Base-by-base conservation (phyloP, 2,329 filamentous ascomycete genomes). In the Sporothrix globosa region DNA sequence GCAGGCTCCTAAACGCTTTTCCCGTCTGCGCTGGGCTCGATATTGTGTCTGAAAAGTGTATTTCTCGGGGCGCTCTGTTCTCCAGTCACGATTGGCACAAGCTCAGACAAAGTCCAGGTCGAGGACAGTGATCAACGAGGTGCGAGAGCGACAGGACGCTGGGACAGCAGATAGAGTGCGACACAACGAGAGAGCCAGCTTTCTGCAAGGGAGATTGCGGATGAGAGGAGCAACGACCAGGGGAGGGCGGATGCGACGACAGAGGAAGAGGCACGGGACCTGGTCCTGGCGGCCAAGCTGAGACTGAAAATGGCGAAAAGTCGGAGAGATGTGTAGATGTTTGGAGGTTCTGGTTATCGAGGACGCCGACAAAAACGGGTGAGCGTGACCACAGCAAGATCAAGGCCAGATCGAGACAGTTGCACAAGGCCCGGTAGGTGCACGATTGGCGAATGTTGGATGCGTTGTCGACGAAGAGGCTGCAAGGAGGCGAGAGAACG, bases 231-330 rank as follows among this genome's bases (percentile, higher is more conserved):
- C 34, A 61, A 21, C 39, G n/a, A 27, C 2, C 34, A 63, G 21
- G 41, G 27, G 50, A 48, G 60, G 21, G 34, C 63, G 30, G 27
- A 14, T 30, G 27, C n/a, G 61, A 52, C 19, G 3, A 34, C 34
- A 52, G 61, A 67, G 30, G 58, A 70, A 24, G 58, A 69, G 39
- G 60, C 30, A 71, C 39, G 46, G 44, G 48, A 50, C 53, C 67
- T 58, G 30, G 50, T 9, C 27, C 56, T 44, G 46, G 44, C 41
- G 44, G 61, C 21, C 50, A 65, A n/a, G n/a, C 21, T 17, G 58
- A 61, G 41, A 61, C 34, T 1, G 30, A 41, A 60, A 34, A 60
- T 13, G 21, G 10, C 52, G 9, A 54, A 54, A 54, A 24, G 52
- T 58, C 30, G 54, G 54, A 21, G 54, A 58, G 5, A 46, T 17